phyloP scores from a whole-genome alignment of 495 filamentous ascomycete species.

The Penicillium macrosclerotiorum region DNA sequence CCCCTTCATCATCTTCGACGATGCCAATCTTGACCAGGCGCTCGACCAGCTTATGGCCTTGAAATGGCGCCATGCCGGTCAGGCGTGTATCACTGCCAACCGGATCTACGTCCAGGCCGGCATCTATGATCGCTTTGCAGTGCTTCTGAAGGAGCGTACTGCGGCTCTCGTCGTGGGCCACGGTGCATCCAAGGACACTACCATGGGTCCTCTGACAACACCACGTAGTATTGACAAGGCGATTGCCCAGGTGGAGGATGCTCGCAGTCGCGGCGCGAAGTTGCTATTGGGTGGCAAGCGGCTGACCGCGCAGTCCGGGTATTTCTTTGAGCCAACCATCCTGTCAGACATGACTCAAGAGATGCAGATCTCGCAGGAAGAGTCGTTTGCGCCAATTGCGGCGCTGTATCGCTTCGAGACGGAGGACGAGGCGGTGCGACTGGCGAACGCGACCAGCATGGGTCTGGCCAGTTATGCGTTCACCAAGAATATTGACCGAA shows the following conservation, averaged over 20 bases:
- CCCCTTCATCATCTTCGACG: conserved; percentile 72
- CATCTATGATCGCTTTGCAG: conserved; percentile 53
- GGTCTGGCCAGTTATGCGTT: conserved; percentile 70
- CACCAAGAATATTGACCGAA: conserved; percentile 69
- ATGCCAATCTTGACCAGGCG: conserved; percentile 65
- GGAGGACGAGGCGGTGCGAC: conserved; percentile 63
- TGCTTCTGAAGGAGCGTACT: conserved; percentile 53
- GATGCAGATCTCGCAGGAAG: conserved; percentile 66
- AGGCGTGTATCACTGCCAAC: conserved; percentile 75
- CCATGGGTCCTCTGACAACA: conserved; percentile 69
- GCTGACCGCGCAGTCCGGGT: conserved; percentile 48
- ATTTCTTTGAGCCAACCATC: conserved; percentile 74
- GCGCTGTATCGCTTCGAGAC: conserved; percentile 69
- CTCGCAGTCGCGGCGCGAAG: conserved; percentile 56
- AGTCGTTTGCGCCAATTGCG: conserved; percentile 68
- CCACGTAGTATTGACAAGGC: conserved; percentile 63
- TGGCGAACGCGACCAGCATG: conserved; percentile 68
- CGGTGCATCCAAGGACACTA: conserved; percentile 54
- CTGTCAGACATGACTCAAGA: conserved; percentile 57
- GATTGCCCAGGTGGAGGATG: conserved; percentile 60
- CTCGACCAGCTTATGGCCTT: conserved; percentile 57
- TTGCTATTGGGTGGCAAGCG: conserved; percentile 58
- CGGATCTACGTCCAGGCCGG: conserved; percentile 65
- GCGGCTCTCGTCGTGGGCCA: conserved; percentile 62
- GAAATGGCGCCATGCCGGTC: conserved; percentile 68